Evolutionary conservation across 2,329 filamentous ascomycete species (phyloP), one percentile per base, ranked within the genome.

Genomic region (Nothophaeocryptopus gaeumannii): DNA sequence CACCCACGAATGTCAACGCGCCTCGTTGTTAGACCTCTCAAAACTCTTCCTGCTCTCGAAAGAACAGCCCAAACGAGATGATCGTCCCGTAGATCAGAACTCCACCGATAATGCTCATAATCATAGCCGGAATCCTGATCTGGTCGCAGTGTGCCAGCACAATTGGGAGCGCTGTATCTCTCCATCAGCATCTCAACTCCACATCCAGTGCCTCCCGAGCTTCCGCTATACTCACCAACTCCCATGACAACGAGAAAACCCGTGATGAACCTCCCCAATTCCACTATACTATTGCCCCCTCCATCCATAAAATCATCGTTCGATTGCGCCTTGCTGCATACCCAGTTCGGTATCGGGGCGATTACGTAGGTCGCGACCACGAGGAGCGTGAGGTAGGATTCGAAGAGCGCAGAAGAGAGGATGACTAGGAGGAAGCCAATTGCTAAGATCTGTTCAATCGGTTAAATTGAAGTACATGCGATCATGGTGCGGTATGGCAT

Each of bases 401-500:
- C 82, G 81, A 87, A 99, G 61, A 99, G 83, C 43, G 93, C 93
- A 69, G 91, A 95, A 57, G 91, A 96, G 65, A 99, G 88, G 73
- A 99, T 99, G 63, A 97, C 93, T 62, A 99, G 89, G 65, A 99
- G 88, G 77, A 99, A 99, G 64, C 93, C 93, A 65, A 99, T 93
- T 63, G 93, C 93, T 60, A 99, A 89, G 70, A 99, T 79, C 85
- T 88, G 57, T 9, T 26, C 20, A 26, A 26, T 26, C 20, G 20
- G 20, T 26, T 7, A 26, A 7, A 7, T 7, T 26, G 20, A 26
- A 26, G 20, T 26, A 26, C 20, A 26, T 26, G 20, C 20, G 20
- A 26, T 26, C 20, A 26, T 26, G 7, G 7, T 26, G 14, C 8
- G 38, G 12, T 12, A 11, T 8, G 39, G 54, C 82, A 48, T 81